phyloP scores from a whole-genome alignment of 768 basidiomycete genomes.

The Termitomyces sp. region DNA sequence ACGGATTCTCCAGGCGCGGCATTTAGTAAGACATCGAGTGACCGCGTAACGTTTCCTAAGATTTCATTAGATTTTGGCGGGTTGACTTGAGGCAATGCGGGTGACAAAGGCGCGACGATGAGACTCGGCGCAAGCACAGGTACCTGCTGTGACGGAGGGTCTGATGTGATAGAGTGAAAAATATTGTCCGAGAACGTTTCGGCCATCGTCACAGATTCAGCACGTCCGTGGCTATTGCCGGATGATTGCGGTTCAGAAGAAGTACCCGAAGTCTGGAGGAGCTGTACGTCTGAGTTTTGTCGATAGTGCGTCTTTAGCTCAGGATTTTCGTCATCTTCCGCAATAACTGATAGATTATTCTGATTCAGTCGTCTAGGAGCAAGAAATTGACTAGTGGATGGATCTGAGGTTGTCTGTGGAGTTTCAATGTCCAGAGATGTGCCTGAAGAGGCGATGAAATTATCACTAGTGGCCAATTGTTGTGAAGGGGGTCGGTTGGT shows the following conservation, averaged over 20 bases:
- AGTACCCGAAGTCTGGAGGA: background rate
- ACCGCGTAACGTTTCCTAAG: background rate
- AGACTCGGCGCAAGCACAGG: conserved; percentile 1
- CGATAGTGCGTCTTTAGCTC: conserved; percentile 29
- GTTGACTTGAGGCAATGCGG: background rate
- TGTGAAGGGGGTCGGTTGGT: background rate
- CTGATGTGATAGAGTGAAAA: conserved; percentile 32
- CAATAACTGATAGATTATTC: conserved; percentile 61
- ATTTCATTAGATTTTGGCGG: background rate
- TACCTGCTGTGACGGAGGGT: conserved; percentile 22
- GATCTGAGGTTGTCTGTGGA: background rate
- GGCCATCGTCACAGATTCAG: conserved; percentile 3
- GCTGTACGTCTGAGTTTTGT: background rate
- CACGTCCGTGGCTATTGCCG: background rate
- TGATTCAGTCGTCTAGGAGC: conserved; percentile 17
- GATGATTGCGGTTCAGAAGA: background rate
- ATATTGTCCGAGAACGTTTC: conserved; percentile 27
- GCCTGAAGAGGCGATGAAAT: background rate
- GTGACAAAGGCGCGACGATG: background rate
- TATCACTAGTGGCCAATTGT: background rate
- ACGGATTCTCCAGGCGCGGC: conserved; percentile 1
- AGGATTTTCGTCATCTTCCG: conserved; percentile 59
- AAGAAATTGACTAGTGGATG: background rate
- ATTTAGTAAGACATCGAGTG: conserved; percentile 6
- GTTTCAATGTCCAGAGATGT: background rate